phyloP scores from a whole-genome alignment of 805 yeast species.

The Pichia sporocuriosa region DNA sequence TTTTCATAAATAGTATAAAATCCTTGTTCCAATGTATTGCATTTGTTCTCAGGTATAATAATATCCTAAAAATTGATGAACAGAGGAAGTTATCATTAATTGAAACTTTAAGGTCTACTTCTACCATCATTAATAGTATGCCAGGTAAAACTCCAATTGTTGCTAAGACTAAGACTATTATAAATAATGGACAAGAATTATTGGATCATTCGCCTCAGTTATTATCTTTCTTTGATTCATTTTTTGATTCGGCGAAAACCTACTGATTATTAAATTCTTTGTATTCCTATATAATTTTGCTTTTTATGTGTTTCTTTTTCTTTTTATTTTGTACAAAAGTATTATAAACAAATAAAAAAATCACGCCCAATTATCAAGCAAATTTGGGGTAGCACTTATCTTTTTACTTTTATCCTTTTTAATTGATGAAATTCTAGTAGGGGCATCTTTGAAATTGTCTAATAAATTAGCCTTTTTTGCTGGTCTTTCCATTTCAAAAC shows the following conservation, averaged over 20 bases:
- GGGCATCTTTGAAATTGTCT: conserved; percentile 1
- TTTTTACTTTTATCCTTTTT: neutral
- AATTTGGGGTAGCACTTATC: conserved; percentile 53
- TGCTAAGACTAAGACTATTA: conserved; percentile 13
- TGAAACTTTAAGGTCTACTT: conserved; percentile 9
- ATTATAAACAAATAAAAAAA: no score
- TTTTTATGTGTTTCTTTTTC: neutral
- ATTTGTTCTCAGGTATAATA: conserved; percentile 17
- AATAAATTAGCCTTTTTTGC: neutral
- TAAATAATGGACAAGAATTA: conserved; percentile 17
- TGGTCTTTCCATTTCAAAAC: neutral
- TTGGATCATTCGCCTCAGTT: conserved; percentile 17
- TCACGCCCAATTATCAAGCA: conserved; percentile 63
- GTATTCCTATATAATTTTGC: neutral
- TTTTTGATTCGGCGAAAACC: conserved; percentile 13
- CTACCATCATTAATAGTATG: conserved; percentile 3
- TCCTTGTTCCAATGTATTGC: conserved; percentile 25
- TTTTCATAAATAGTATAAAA: conserved; percentile 23
- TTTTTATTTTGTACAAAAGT: no score
- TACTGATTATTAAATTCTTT: neutral
- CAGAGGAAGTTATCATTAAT: conserved; percentile 6
- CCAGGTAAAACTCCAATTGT: conserved; percentile 13
- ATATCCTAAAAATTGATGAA: conserved; percentile 12
- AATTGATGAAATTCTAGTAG: neutral
- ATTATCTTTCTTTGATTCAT: conserved; percentile 21